Evolutionary conservation across 306 rosid genomes (phyloP).

Genomic region (Corylus avellana): DNA sequence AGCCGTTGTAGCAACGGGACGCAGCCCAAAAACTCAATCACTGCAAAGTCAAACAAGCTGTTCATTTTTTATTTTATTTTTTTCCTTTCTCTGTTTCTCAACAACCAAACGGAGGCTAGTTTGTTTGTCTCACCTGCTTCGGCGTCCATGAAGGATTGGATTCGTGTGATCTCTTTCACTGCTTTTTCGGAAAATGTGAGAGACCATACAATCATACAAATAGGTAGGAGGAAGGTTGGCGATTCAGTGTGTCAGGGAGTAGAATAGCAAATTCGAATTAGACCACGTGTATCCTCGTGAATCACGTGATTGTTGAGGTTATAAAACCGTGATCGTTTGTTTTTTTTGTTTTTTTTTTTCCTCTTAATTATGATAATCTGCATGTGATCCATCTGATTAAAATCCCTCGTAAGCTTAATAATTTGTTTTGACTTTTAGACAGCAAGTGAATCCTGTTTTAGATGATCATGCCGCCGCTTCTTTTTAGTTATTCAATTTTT

Average conservation of each 20-base stretch:
- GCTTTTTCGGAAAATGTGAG: no score
- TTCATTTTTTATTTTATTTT: no score
- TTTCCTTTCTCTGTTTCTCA: neutral
- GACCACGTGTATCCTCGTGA: neutral
- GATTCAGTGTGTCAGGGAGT: neutral
- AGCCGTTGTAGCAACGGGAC: conserved; percentile 87
- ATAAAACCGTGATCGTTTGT: no score
- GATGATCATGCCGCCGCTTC: no score
- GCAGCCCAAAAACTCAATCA: conserved; percentile 71
- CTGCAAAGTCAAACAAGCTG: conserved; percentile 44
- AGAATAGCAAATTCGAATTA: neutral
- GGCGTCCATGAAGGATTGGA: neutral
- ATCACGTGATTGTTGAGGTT: no score
- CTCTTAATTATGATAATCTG: no score
- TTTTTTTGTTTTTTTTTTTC: no score
- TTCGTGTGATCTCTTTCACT: neutral
- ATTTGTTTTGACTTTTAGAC: no score
- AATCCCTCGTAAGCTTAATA: no score
- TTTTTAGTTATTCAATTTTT: no score
- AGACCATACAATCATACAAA: neutral
- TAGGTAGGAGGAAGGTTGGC: neutral
- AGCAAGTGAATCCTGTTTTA: no score
- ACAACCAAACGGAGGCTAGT: neutral
- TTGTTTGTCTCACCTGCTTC: neutral
- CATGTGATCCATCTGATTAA: no score